Base-by-base conservation (phyloP, 306 rosid species). In the Castanea sativa region DNA sequence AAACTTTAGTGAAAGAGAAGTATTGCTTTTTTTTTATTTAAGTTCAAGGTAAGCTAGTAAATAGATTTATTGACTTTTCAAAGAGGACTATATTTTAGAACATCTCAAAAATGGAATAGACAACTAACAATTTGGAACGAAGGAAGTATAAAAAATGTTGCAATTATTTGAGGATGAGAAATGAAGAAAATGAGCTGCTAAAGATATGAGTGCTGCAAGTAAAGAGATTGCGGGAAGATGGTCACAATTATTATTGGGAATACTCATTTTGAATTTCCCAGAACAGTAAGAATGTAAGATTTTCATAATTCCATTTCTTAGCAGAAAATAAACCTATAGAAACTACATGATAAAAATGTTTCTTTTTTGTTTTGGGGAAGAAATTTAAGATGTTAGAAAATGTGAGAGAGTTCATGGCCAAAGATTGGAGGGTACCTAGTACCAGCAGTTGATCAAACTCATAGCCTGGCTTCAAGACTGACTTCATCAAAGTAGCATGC, bases 401-500 rank as follows among this genome's bases (percentile, higher is more conserved):
- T 30, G 21, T 5, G 23, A 32, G 15, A 29, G 13, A 60, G 55
- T 73, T 51, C 69, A 32, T 19, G 56, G 20, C 58, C 49, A 51
- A 63, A 65, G 78, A 69, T 65, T 78, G 71, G 53, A 76, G 55
- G 71, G 27, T 89, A 92, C 98, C 98, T 83, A 95, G 77, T 55
- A 93, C 91, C 88, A 95, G 80, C 51, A 95, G 90, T 68, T 86
- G 85, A 82, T 95, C 97, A 83, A 95, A 93, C 76, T 82, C 89
- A 88, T 89, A 89, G 55, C 97, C 98, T 75, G 98, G 94, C 83
- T 93, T 93, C 89, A 95, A 81, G n/a, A 81, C 79, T 18, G 96
- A 84, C 86, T 86, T 90, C 90, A 93, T 80, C 83, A 69, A 30
- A 68, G 84, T 65, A 79, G 97, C 97, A 80, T 89, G 94, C 45